A percentile compares a stretch with the other conserved stretches of the same genome.
phyloP scores from a whole-genome alignment of 2,329 filamentous ascomycete genomes.

The Exophiala lecanii-corni region DNA sequence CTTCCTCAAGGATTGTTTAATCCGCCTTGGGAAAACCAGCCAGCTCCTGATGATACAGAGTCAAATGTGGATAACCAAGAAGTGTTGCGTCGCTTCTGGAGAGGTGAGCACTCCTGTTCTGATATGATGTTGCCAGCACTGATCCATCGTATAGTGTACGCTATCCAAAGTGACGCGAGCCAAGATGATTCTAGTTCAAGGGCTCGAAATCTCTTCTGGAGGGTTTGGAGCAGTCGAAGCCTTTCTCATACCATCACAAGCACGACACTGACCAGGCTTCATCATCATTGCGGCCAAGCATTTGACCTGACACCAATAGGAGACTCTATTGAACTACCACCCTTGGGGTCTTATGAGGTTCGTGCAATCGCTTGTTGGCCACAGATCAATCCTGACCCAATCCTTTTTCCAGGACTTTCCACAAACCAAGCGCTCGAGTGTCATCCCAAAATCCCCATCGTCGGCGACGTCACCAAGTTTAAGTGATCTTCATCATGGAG shows the following conservation, averaged over 20 bases:
- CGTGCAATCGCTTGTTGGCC: not conserved
- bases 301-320: conserved; percentile 38
- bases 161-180: conserved; percentile 40
- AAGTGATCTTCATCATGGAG: too few species aligned
- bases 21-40: conserved; percentile 12
- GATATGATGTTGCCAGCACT: conserved; percentile 13
- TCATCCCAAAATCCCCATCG: too few species aligned
- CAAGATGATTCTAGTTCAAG: conserved; percentile 39
- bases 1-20: conserved; percentile 19
- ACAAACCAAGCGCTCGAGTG: not conserved
- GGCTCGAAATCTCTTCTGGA: conserved; percentile 51
- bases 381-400: not conserved
- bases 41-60: conserved; percentile 6
- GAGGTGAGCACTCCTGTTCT: conserved; percentile 36
- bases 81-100: conserved; percentile 43
- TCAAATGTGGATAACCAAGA: conserved; percentile 19
- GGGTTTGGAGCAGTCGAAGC: conserved; percentile 43
- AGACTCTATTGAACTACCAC: conserved; percentile 24
- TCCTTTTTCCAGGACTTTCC: conserved; percentile 5
- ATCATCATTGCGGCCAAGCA: conserved; percentile 27
- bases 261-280: conserved; percentile 39
- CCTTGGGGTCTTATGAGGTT: conserved; percentile 15
- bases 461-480: too few species aligned
- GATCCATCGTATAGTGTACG: conserved; percentile 38
- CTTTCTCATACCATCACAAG: conserved; percentile 37